A percentile compares a stretch with the other conserved stretches of the same genome.
Evolutionary conservation across 2,329 filamentous ascomycete species (phyloP).

Genomic region (Fusarium devonianum): DNA sequence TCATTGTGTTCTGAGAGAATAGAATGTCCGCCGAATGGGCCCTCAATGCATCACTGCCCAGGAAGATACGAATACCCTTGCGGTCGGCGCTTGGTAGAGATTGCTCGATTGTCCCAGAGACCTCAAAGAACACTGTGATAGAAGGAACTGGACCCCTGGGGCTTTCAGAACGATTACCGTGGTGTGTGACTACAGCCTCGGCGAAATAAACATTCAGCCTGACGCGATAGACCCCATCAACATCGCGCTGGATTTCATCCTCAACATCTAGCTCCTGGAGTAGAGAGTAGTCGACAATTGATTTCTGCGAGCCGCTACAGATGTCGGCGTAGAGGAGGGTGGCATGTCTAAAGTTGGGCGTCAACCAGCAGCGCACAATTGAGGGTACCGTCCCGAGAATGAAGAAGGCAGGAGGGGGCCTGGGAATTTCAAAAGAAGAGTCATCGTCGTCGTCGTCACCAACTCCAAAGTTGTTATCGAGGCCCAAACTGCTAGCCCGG

Average conservation of each 20-base stretch:
- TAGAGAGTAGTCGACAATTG: constrained; percentile 78
- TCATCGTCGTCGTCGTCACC: constrained; percentile 70
- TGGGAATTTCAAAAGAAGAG: constrained; percentile 74
- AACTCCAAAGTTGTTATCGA: constrained; percentile 73
- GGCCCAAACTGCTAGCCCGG: constrained; percentile 85
- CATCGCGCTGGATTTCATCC: constrained; percentile 69
- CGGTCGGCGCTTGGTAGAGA: constrained; percentile 45
- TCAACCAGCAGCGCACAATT: constrained; percentile 96
- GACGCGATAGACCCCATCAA: constrained; percentile 72
- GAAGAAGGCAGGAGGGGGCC: constrained; percentile 83
- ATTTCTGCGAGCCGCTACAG: constrained; percentile 90
- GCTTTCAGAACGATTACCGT: constrained; percentile 74
- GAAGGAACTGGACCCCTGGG: constrained; percentile 76
- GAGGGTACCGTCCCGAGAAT: constrained; percentile 88
- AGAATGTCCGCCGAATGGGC: constrained; percentile 88
- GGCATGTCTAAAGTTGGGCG: constrained; percentile 86
- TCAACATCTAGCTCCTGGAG: constrained; percentile 76
- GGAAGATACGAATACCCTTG: constrained; percentile 80
- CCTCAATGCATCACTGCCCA: constrained; percentile 88
- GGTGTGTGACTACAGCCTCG: constrained; percentile 83
- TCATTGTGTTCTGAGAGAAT: constrained; percentile 90
- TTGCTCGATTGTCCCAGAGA: constrained; percentile 66
- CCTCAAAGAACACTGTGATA: constrained; percentile 80
- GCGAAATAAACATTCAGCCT: constrained; percentile 87
- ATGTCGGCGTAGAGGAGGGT: constrained; percentile 90